Percentiles rank a stretch among this genome's conserved stretches.
phyloP scores from a whole-genome alignment of 495 filamentous ascomycete genomes.

The Annulohypoxylon stygium region DNA sequence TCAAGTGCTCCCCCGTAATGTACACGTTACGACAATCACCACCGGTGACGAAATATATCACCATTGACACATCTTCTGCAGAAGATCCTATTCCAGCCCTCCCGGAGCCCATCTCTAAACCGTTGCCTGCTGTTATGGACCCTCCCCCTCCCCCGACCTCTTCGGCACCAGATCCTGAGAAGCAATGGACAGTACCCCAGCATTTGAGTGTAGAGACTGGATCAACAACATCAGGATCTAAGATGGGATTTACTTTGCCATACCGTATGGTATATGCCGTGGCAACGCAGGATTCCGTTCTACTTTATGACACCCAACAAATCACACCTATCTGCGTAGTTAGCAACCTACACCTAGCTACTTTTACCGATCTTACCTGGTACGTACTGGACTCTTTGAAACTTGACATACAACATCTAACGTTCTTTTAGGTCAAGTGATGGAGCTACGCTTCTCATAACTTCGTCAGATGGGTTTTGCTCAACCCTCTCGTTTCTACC shows the following conservation, averaged over 20 bases:
- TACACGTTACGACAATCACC: constrained; percentile 81
- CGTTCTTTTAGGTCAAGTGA: constrained; percentile 83
- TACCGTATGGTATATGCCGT: constrained; percentile 98
- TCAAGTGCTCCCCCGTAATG: constrained; percentile 91
- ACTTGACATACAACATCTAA: constrained; percentile 47
- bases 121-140: constrained; percentile 77
- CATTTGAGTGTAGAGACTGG: constrained; percentile 65
- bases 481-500: constrained; percentile 86
- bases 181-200: constrained; percentile 63
- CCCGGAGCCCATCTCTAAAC: constrained; percentile 81
- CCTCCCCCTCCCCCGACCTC: constrained; percentile 77
- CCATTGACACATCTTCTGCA: constrained; percentile 88
- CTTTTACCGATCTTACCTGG: constrained; percentile 97
- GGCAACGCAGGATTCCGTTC: constrained; percentile 95
- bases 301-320: constrained; percentile 98
- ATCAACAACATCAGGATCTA: constrained; percentile 66
- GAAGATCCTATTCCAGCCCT: constrained; percentile 86
- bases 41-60: constrained; percentile 85
- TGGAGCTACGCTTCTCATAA: constrained; percentile 91
- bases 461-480: constrained; percentile 97
- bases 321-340: constrained; percentile 91
- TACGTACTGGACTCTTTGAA: constrained; percentile 58
- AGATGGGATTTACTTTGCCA: constrained; percentile 82
- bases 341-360: constrained; percentile 96
- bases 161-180: constrained; percentile 57